Base-by-base conservation (phyloP, 495 filamentous ascomycete species). In the Chaetomium cochliodes region DNA sequence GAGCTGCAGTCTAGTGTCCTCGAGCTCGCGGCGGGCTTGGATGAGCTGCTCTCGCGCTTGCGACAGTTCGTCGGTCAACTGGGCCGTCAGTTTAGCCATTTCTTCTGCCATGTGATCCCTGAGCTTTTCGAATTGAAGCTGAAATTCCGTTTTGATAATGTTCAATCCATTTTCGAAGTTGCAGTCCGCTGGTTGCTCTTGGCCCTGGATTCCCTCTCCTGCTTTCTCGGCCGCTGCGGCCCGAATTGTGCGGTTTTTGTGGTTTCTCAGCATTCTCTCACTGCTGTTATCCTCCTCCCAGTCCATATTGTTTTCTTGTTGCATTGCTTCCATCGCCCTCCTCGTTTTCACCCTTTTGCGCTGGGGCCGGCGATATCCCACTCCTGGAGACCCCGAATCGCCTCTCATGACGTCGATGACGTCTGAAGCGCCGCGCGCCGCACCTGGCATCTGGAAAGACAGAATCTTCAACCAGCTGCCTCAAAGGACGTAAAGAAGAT, bases 351-450 rank as follows among this genome's bases (percentile, higher is more conserved):
- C 54, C 54, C 33, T 57, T 37, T 57, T 57, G 11, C 37, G 33
- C 54, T 57, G 37, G 37, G 54, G 33, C 28, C 9, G 54, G 54
- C 54, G 54, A 57, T n/a, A 7, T 58, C 56, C 56, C 25, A 30
- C 56, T 30, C 39, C 56, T 30, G 56, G 56, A 16, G 41, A 18
- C 46, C 56, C 56, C 22, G 56, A 42, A 57, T 57, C 54, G 54
- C 54, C 54, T 57, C 37, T 44, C 20, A 57, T 57, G 54, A 42
- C 54, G 54, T 42, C 23, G 20, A 57, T 57, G 54, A 57, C 37
- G 37, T 57, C 54, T 44, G 39, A 57, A 57, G 54, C 54, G 37
- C 33, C n/a, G 54, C n/a, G 54, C 54, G 53, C n/a, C 53, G 53
- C n/a, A 56, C 16, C 53, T 39, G 53, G 39, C 30, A 56, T 39